Percentiles rank a stretch among this genome's conserved stretches.
Conservation (phyloP, 2,329 filamentous ascomycete species). For the Coniochaeta sp. region DNA sequence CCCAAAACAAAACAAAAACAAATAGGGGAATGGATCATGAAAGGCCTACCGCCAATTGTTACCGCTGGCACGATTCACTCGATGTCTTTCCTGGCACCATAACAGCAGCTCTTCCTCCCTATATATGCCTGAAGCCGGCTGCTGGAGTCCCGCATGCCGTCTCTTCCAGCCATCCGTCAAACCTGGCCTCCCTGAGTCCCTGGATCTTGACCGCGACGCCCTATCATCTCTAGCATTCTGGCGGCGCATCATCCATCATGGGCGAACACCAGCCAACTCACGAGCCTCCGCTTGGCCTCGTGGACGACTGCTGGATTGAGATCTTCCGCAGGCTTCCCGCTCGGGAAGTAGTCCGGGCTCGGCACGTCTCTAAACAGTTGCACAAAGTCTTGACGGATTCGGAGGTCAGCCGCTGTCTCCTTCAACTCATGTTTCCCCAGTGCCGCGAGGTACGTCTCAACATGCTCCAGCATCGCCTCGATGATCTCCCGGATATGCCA, state of each 20-base stretch:
- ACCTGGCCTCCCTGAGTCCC: neutral
- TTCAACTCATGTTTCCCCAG: constrained; percentile 44
- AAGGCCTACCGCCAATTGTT: too few relatives aligned
- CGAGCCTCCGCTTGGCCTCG: neutral
- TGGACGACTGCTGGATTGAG: constrained; percentile 23
- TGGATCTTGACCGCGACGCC: neutral
- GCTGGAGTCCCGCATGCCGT: neutral
- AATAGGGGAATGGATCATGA: neutral
- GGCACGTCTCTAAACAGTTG: constrained; percentile 44
- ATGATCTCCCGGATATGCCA: constrained; percentile 4
- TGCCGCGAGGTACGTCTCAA: constrained; percentile 42
- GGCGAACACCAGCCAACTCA: neutral
- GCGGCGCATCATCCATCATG: neutral
- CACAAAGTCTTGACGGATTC: constrained; percentile 40
- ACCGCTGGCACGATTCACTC: too few relatives aligned
- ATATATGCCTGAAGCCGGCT: neutral
- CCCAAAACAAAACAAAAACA: neutral
- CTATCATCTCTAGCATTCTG: neutral
- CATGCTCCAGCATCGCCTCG: constrained; percentile 6
- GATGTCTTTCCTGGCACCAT: too few relatives aligned
- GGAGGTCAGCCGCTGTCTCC: constrained; percentile 36
- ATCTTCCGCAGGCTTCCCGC: constrained; percentile 42
- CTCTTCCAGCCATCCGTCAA: neutral
- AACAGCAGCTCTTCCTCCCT: neutral
- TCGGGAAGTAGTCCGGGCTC: constrained; percentile 41